Evolutionary conservation across 2,329 filamentous ascomycete genomes (phyloP).

Genomic region (Huntiella abstrusa): DNA sequence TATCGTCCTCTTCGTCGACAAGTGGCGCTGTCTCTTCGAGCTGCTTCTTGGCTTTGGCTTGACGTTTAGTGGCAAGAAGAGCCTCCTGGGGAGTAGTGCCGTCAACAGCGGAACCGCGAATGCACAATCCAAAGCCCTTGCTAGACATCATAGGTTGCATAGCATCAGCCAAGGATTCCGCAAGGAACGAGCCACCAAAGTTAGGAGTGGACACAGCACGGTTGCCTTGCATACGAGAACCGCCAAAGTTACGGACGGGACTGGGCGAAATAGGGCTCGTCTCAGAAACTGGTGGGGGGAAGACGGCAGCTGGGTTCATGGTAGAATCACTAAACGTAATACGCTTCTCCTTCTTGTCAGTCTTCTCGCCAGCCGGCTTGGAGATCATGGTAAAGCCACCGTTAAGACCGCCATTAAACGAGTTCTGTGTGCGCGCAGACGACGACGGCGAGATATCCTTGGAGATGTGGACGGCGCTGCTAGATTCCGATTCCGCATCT

Average conservation of each 20-base stretch:
- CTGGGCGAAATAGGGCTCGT: constrained; percentile 55
- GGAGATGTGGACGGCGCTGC: constrained; percentile 45
- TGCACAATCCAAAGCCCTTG: constrained; percentile 8
- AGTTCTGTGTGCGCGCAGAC: constrained; percentile 35
- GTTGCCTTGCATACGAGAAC: constrained; percentile 28
- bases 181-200: constrained; percentile 12
- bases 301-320: neutral
- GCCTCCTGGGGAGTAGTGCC: constrained; percentile 26
- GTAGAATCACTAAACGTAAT: constrained; percentile 4
- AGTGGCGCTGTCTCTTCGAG: constrained; percentile 38
- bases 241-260: constrained; percentile 42
- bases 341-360: constrained; percentile 5
- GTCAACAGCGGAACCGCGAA: constrained; percentile 13
- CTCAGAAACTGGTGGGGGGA: constrained; percentile 28
- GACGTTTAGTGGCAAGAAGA: constrained; percentile 31
- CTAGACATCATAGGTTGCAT: constrained; percentile 18
- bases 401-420: constrained; percentile 30
- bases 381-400: constrained; percentile 29
- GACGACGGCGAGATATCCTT: constrained; percentile 32
- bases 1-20: constrained; percentile 50
- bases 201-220: constrained; percentile 40
- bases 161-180: constrained; percentile 33
- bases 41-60: constrained; percentile 33
- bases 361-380: constrained; percentile 1
- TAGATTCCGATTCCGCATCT: constrained; percentile 30